Evolutionary conservation across 2,329 filamentous ascomycete species (phyloP).

Genomic region (Cladophialophora yegresii): DNA sequence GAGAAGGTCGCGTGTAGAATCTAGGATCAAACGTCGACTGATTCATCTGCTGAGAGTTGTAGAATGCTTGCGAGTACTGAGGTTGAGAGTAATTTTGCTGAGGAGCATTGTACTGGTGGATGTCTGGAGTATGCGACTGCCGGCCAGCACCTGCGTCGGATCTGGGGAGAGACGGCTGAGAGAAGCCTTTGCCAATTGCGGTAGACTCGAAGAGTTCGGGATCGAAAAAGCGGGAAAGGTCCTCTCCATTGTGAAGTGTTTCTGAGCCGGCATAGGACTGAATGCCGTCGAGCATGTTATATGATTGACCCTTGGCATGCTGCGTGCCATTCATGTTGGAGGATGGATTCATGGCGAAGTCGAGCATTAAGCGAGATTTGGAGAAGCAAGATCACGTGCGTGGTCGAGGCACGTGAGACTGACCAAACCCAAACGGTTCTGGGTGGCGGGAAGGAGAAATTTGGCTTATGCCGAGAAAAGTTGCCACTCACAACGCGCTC

Average conservation of each 20-base stretch:
- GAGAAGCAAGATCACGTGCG: slow-evolving; percentile 11
- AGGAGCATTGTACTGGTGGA: slow-evolving; percentile 30
- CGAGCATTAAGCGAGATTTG: neutral
- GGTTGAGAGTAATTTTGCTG: slow-evolving; percentile 25
- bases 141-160: slow-evolving; percentile 27
- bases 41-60: slow-evolving; percentile 25
- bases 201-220: slow-evolving; percentile 34
- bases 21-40: slow-evolving; percentile 32
- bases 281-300: slow-evolving; percentile 31
- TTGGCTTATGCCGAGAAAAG: slow-evolving; percentile 30
- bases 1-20: slow-evolving; percentile 29
- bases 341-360: slow-evolving; percentile 28
- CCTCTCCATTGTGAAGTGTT: slow-evolving; percentile 27
- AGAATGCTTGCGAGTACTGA: slow-evolving; percentile 31
- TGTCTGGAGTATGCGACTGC: slow-evolving; percentile 32
- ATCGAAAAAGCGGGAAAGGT: slow-evolving; percentile 32
- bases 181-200: slow-evolving; percentile 24
- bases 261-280: slow-evolving; percentile 20
- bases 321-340: slow-evolving; percentile 27
- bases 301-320: slow-evolving; percentile 22
- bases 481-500: slow-evolving; percentile 32
- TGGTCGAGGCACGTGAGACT: slow-evolving; percentile 5
- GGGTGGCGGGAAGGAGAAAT: slow-evolving; percentile 9
- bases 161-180: slow-evolving; percentile 28
- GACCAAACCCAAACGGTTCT: slow-evolving; percentile 1